A percentile compares a stretch with the other conserved stretches of the same genome.
phyloP scores from a whole-genome alignment of 2,329 filamentous ascomycete species.

The Diaporthe humulicola region DNA sequence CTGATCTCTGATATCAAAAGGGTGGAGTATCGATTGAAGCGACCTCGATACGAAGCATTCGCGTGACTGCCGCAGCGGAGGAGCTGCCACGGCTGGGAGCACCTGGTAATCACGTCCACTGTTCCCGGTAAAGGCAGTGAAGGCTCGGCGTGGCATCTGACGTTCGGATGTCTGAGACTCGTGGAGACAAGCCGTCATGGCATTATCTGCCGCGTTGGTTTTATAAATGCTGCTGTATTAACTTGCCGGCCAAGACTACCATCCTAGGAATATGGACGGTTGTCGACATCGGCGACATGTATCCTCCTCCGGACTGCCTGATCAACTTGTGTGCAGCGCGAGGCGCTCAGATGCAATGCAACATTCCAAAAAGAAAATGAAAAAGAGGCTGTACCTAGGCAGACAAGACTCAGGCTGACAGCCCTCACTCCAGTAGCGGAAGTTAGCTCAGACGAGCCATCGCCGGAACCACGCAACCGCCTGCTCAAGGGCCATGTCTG shows the following conservation, averaged over 20 bases:
- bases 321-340: neutral
- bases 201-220: neutral
- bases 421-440: neutral
- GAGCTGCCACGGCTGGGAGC: neutral
- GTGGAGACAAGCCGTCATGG: too few relatives aligned
- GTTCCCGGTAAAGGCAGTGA: neutral
- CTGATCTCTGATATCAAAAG: neutral
- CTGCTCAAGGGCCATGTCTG: conserved; percentile 36
- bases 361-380: neutral
- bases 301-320: too few relatives aligned
- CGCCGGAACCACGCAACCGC: conserved; percentile 36
- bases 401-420: neutral
- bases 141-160: neutral
- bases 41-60: neutral
- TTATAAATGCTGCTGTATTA: neutral
- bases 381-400: too few relatives aligned
- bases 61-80: neutral
- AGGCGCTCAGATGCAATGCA: neutral
- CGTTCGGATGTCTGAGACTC: neutral
- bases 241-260: neutral
- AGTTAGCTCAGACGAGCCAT: conserved; percentile 17
- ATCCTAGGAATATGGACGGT: neutral
- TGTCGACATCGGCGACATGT: neutral
- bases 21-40: neutral
- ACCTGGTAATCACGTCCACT: too few relatives aligned